Percentiles rank a stretch among this genome's conserved stretches.
phyloP scores from a whole-genome alignment of 2,329 filamentous ascomycete genomes.

The Neofusicoccum sp. region DNA sequence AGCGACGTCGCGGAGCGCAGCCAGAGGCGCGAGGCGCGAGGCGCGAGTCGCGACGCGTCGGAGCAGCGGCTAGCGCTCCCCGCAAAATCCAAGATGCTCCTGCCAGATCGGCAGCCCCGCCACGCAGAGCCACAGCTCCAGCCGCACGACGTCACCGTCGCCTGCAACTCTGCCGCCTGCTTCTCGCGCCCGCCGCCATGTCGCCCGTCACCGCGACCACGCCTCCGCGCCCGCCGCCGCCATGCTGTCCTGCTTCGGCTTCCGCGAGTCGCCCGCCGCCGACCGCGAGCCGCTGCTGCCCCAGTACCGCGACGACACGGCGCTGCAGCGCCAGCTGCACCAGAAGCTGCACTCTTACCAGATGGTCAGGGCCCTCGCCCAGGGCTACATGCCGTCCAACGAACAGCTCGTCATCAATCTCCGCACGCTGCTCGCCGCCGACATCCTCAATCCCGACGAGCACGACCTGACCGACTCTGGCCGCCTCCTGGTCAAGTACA shows the following conservation, averaged over 20 bases:
- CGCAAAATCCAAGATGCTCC: no score
- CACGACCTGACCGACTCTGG: constrained; percentile 76
- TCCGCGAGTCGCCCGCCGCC: constrained; percentile 52
- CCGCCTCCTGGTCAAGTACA: constrained; percentile 67
- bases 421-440: constrained; percentile 72
- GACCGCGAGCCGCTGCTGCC: constrained; percentile 79
- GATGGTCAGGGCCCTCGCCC: constrained; percentile 76
- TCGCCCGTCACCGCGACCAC: neutral
- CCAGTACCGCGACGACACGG: constrained; percentile 78
- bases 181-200: neutral
- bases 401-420: constrained; percentile 79
- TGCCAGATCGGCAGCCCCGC: no score
- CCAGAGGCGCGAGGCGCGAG: no score
- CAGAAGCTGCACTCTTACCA: constrained; percentile 92
- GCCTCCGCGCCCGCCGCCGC: constrained; percentile 14
- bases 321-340: constrained; percentile 72
- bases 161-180: neutral
- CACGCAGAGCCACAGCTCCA: no score
- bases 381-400: constrained; percentile 90
- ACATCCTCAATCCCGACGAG: constrained; percentile 73
- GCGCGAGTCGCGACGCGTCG: no score
- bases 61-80: no score
- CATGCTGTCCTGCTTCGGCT: constrained; percentile 67
- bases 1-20: no score
- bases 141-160: no score